Base-by-base conservation (phyloP, 306 rosid genomes). In the Styphnolobium japonicum region DNA sequence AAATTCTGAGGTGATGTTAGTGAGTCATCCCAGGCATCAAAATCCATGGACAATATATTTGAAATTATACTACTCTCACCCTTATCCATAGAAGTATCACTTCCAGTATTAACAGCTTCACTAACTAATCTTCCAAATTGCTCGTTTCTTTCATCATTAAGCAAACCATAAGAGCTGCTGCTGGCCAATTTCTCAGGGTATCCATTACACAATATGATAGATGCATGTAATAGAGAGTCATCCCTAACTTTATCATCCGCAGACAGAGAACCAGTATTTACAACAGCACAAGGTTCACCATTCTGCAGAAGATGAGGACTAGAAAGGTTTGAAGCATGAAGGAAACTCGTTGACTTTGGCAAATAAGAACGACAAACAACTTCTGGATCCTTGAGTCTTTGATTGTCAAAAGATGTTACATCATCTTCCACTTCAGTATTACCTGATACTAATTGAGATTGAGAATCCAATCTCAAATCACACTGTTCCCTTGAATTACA, bases 1-100 rank as follows among this genome's bases (percentile, higher is more conserved):
- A 92, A 83, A 80, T 82, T 84, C 61, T 90, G 86, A 58, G 89
- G 92, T 21, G 97, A 92, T n/a, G 87, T 48, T 36, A 92, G 33
- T 10, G 96, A 84, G 61, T 88, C 92, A 86, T 86, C 85, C 93
- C 97, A 94, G 7, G 92, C 36, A 53, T 89, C 91, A 49, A 82
- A 92, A 48, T 94, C 93, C 92, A 91, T 77, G 27, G 97, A 91
- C 36, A 94, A 85, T 71, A 94, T 94, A 88, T 94, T 89, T 57
- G 98, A 92, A 84, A 94, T 94, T 85, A 92, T 92, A 83, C 93
- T 91, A 78, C 83, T 89, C 84, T 94, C 98, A 62, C 97, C 97
- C 85, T 79, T 92, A 82, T 89, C 97, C 42, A 85, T 67, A 60
- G 77, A 55, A 83, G 78, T 73, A 71, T 79, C 76, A 40, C 70